These are phyloP conservation scores for Heterobasidion parviporum DNA, from an alignment of 1,284 basidiomycete species.

Conservation along the genomic window DNA sequence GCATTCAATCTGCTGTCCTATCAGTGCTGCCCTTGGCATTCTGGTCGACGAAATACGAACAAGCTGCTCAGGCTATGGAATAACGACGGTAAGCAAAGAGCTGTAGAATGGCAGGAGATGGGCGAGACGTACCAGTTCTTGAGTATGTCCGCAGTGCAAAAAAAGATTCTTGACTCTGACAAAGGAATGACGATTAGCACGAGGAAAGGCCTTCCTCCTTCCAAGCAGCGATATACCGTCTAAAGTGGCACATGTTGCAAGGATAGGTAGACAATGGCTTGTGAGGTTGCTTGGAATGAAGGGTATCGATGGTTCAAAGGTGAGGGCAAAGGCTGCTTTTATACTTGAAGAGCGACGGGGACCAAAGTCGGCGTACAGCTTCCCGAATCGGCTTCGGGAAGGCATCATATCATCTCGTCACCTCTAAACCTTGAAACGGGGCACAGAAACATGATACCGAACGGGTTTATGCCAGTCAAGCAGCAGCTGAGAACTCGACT, in stretches of 20 bases:
- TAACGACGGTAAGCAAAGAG: background rate
- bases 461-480: background rate
- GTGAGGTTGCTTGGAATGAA: slow-evolving; percentile 1
- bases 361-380: background rate
- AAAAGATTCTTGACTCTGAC: slow-evolving; percentile 34
- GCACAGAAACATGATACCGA: background rate
- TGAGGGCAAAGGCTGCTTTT: background rate
- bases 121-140: slow-evolving; percentile 25
- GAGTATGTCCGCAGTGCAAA: slow-evolving; percentile 27
- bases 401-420: background rate
- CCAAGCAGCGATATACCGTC: slow-evolving; percentile 23
- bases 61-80: slow-evolving; percentile 10
- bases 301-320: slow-evolving; percentile 1
- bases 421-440: background rate
- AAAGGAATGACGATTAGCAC: background rate
- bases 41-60: background rate
- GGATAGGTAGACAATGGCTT: background rate
- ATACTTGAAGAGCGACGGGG: background rate
- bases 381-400: background rate
- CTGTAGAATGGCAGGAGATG: background rate
- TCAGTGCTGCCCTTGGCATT: background rate
- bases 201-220: background rate
- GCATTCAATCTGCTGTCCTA: slow-evolving; percentile 27
- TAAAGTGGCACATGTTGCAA: slow-evolving; percentile 25
- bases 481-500: background rate